Evolutionary conservation across 352 stramenopile genomes (phyloP).

Genomic region (Peronospora tabacina): DNA sequence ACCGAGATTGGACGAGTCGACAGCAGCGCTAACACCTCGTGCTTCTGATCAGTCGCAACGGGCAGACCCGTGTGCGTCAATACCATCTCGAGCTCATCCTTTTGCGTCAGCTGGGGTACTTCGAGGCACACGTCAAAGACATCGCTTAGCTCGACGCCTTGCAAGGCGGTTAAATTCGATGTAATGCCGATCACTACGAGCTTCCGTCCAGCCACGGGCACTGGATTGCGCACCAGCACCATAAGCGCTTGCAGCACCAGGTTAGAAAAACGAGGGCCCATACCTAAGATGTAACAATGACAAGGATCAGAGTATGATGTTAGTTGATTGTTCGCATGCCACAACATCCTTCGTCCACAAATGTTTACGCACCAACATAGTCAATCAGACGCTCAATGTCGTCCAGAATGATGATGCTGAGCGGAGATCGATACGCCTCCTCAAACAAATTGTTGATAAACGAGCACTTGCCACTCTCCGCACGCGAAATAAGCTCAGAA

Average conservation of each 20-base stretch:
- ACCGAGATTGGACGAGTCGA: slow-evolving; percentile 93
- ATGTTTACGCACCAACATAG: slow-evolving; percentile 70
- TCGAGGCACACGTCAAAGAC: slow-evolving; percentile 92
- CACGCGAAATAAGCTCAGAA: slow-evolving; percentile 95
- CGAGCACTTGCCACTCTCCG: slow-evolving; percentile 91
- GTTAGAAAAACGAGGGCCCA: slow-evolving; percentile 98
- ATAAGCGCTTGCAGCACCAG: slow-evolving; percentile 97
- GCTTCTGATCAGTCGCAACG: slow-evolving; percentile 55
- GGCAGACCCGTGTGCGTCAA: slow-evolving; percentile 76
- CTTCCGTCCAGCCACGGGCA: slow-evolving; percentile 88
- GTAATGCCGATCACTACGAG: slow-evolving; percentile 95
- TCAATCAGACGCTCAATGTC: slow-evolving; percentile 99
- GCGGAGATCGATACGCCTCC: slow-evolving; percentile 96
- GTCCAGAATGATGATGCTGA: slow-evolving; percentile 99
- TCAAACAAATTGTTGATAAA: slow-evolving; percentile 94
- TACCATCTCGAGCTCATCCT: slow-evolving; percentile 85
- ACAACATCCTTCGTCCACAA: not conserved
- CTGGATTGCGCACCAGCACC: slow-evolving; percentile 96
- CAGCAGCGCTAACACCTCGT: slow-evolving; percentile 62
- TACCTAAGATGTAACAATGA: slow-evolving; percentile 27
- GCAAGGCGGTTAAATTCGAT: slow-evolving; percentile 86
- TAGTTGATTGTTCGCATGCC: slow-evolving; percentile 2
- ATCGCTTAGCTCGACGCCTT: slow-evolving; percentile 90
- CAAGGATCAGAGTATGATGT: slow-evolving; percentile 7
- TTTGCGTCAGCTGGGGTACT: slow-evolving; percentile 88